Evolutionary conservation across 352 stramenopile species (phyloP).

Genomic region (Phytophthora sp.): DNA sequence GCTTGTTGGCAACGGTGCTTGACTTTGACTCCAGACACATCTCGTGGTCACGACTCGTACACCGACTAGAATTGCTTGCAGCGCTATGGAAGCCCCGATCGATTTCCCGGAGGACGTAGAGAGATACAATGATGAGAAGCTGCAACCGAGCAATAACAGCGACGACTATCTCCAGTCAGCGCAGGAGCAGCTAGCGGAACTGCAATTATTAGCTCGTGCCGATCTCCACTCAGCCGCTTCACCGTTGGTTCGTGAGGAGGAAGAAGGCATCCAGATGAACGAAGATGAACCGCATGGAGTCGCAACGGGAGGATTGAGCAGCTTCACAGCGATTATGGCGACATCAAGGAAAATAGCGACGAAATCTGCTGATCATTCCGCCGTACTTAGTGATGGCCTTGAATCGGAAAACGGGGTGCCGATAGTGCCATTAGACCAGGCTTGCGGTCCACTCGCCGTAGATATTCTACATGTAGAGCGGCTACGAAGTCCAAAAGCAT

Average conservation of each 20-base stretch:
- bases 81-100: constrained; percentile 19
- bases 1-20: constrained; percentile 6
- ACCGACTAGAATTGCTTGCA: neutral
- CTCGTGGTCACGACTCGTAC: too few species aligned
- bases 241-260: neutral
- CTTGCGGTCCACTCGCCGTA: neutral
- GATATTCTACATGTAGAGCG: neutral
- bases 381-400: neutral
- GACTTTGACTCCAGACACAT: neutral
- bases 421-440: constrained; percentile 9
- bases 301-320: constrained; percentile 23
- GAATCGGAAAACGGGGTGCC: neutral
- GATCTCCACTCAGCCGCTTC: constrained; percentile 31
- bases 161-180: constrained; percentile 12
- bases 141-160: constrained; percentile 12
- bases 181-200: constrained; percentile 50
- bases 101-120: constrained; percentile 12
- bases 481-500: constrained; percentile 5
- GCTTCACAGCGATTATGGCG: constrained; percentile 28
- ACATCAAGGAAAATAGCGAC: constrained; percentile 26
- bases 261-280: neutral
- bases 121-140: constrained; percentile 19
- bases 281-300: constrained; percentile 6
- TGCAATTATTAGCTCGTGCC: constrained; percentile 49
- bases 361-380: neutral